phyloP scores from a whole-genome alignment of 306 rosid genomes.

The Phaseolus lunatus region DNA sequence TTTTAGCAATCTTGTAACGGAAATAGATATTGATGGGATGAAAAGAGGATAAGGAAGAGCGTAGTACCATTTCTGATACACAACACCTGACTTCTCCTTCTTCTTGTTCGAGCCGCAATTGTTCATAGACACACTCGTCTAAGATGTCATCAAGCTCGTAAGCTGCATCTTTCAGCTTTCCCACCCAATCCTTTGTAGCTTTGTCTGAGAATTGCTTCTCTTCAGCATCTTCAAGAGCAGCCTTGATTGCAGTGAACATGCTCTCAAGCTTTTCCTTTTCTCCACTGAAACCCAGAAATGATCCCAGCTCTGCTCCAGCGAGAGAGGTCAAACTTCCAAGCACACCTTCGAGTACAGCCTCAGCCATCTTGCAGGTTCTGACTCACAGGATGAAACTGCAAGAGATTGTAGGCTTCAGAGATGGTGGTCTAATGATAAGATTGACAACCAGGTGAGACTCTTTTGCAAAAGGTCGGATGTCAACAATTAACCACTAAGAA shows the following conservation, averaged over 20 bases:
- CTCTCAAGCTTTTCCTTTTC: conserved; percentile 9
- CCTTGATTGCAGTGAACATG: conserved; percentile 20
- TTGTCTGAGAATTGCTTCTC: conserved; percentile 30
- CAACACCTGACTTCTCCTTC: neutral
- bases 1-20: conserved; percentile 15
- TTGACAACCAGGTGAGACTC: no score
- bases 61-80: neutral
- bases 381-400: neutral
- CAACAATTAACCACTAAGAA: no score
- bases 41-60: conserved; percentile 27
- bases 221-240: conserved; percentile 47
- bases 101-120: neutral
- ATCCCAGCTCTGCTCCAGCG: neutral
- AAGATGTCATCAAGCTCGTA: conserved; percentile 30
- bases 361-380: neutral
- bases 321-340: conserved; percentile 23
- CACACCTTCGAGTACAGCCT: neutral
- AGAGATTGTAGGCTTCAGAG: neutral
- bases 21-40: conserved; percentile 18
- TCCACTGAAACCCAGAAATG: neutral
- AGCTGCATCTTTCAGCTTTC: conserved; percentile 31
- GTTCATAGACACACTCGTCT: conserved; percentile 33
- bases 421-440: neutral
- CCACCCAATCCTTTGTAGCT: conserved; percentile 28
- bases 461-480: no score